Evolutionary conservation across 257 asterid species (phyloP), one percentile per base, ranked within the genome.

Genomic region (Osmanthus fragrans): DNA sequence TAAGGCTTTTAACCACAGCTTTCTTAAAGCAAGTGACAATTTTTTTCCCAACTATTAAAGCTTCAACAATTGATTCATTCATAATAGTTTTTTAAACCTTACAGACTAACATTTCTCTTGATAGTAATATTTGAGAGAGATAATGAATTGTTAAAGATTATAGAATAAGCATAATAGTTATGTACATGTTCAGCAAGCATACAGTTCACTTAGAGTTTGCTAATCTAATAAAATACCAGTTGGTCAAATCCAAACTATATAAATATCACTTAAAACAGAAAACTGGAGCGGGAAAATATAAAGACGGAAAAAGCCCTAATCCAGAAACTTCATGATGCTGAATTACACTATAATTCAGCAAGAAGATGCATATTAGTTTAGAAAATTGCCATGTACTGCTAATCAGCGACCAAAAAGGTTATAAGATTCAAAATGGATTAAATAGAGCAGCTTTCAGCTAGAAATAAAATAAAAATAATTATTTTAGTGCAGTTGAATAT

Each of bases 261-360:
- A 75, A 42, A 34, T 8, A 42, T 3, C 49, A 30, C 10, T 66
- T 19, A n/a, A 8, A 23, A 58, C 27, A 70, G 34, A 25, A 51
- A 60, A 71, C 47, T 49, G 5, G 58, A 37, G 32, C 47, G 72
- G 76, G 69, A 47, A 49, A 21, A 74, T 19, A 33, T 58, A 70
- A 16, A 37, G 21, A 80, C 1, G 5, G 4, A 70, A 19, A 4
- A 47, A 18, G 40, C 18, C 12, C 27, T 7, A 19, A 36, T 23
- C 15, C 25, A 4, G 37, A 74, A 74, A 60, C 23, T 5, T 9
- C 27, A 21, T n/a, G 27, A 58, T 7, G 5, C 29, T 13, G 58
- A 21, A 30, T 25, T 54, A 39, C 9, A 27, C 67, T 70, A 49
- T 45, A 21, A 63, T 70, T 42, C 40, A 45, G 66, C 68, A 77